Conservation (phyloP, 108 stramenopile species). For the Cyclotella atomus region DNA sequence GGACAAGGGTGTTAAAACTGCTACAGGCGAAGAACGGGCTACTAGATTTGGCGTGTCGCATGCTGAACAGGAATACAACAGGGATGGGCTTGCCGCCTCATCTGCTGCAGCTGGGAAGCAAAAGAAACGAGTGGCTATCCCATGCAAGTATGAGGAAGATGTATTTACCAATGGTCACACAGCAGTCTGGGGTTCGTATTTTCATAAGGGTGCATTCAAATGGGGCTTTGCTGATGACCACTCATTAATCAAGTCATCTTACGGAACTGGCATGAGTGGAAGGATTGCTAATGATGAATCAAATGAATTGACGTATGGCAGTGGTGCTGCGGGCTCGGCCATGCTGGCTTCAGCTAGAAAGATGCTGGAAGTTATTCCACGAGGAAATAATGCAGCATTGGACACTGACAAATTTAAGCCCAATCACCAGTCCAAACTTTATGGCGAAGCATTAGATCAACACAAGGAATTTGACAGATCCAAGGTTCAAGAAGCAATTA, state of each 20-base stretch:
- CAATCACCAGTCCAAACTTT: slow-evolving; percentile 74
- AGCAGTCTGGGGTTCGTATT: slow-evolving; percentile 97
- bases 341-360: slow-evolving; percentile 83
- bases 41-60: slow-evolving; percentile 78
- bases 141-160: slow-evolving; percentile 98
- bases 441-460: slow-evolving; percentile 83
- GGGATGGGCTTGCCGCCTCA: slow-evolving; percentile 74
- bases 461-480: slow-evolving; percentile 73
- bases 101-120: slow-evolving; percentile 55
- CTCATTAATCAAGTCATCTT: slow-evolving; percentile 85
- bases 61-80: slow-evolving; percentile 77
- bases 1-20: slow-evolving; percentile 34
- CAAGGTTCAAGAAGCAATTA: slow-evolving; percentile 81
- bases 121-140: slow-evolving; percentile 51
- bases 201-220: slow-evolving; percentile 84
- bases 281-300: slow-evolving; percentile 91
- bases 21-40: slow-evolving; percentile 60
- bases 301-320: slow-evolving; percentile 79
- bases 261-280: slow-evolving; percentile 95
- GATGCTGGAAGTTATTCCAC: slow-evolving; percentile 79
- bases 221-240: slow-evolving; percentile 99
- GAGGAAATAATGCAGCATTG: slow-evolving; percentile 1
- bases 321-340: slow-evolving; percentile 77
- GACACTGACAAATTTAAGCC: slow-evolving; percentile 38
- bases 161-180: slow-evolving; percentile 88